phyloP scores from a whole-genome alignment of 805 yeast species.

The Lipomyces sp. region DNA sequence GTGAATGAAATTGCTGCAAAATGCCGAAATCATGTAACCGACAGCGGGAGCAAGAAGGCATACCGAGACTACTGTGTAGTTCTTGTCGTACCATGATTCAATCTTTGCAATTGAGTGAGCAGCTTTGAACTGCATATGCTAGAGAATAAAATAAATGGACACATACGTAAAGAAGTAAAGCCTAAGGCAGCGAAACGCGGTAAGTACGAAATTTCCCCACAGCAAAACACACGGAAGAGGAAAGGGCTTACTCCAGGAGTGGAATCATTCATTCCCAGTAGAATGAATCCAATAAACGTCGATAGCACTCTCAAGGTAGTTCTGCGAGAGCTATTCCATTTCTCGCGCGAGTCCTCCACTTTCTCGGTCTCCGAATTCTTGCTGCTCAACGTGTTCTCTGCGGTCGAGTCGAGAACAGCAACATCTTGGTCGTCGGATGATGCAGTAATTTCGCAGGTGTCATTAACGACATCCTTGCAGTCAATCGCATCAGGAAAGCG shows the following conservation, averaged over 20 bases:
- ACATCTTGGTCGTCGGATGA: too few relatives aligned
- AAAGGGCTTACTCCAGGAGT: slow-evolving; percentile 48
- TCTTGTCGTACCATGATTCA: slow-evolving; percentile 48
- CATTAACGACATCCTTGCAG: too few relatives aligned
- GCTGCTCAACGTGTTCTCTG: too few relatives aligned
- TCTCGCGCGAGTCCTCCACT: too few relatives aligned
- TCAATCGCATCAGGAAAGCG: too few relatives aligned
- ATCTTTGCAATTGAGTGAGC: slow-evolving; percentile 38
- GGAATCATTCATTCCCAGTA: slow-evolving; percentile 43
- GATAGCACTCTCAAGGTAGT: slow-evolving; percentile 10
- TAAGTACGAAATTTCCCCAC: background rate
- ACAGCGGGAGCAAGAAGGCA: slow-evolving; percentile 56
- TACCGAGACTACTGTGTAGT: slow-evolving; percentile 52
- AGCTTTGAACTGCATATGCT: too few relatives aligned
- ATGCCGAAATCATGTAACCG: slow-evolving; percentile 54
- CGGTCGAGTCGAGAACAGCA: too few relatives aligned
- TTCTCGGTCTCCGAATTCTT: too few relatives aligned
- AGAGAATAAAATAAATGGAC: too few relatives aligned
- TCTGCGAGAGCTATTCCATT: slow-evolving; percentile 17
- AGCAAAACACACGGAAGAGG: background rate
- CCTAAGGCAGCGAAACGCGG: background rate
- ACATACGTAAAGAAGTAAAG: slow-evolving; percentile 6
- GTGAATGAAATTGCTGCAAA: slow-evolving; percentile 47
- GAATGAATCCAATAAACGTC: slow-evolving; percentile 20
- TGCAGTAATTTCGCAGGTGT: too few relatives aligned